Conservation (phyloP, 1,139 yeast genomes). For the Debaryomyces udenii region DNA sequence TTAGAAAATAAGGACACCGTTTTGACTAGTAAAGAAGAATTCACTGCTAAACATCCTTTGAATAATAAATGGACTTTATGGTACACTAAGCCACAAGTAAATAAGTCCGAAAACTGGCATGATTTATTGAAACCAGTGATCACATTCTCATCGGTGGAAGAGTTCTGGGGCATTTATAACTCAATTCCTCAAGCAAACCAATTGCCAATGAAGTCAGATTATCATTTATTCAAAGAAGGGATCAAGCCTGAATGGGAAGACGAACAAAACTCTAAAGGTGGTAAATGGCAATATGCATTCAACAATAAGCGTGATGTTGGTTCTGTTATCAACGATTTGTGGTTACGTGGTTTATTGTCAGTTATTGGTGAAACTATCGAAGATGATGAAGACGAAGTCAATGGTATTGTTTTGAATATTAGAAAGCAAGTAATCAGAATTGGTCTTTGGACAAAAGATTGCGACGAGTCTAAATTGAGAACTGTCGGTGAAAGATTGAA, state of each 20-base stretch:
- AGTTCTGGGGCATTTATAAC: conserved; percentile 98
- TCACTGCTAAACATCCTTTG: conserved; percentile 86
- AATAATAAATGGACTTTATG: conserved; percentile 95
- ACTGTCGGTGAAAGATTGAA: conserved; percentile 86
- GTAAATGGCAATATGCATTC: conserved; percentile 82
- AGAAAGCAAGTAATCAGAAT: conserved; percentile 83
- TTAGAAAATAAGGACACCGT: conserved; percentile 58
- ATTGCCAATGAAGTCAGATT: conserved; percentile 90
- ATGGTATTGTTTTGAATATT: conserved; percentile 90
- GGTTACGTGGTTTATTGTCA: conserved; percentile 89
- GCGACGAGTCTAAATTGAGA: conserved; percentile 62
- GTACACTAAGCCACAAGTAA: conserved; percentile 94
- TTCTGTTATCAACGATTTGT: conserved; percentile 78
- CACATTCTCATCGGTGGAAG: conserved; percentile 90
- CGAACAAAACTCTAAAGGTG: conserved; percentile 82
- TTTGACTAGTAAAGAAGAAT: conserved; percentile 68
- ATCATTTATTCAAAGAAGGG: conserved; percentile 92
- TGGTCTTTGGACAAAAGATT: conserved; percentile 91
- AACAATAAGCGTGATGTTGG: conserved; percentile 66
- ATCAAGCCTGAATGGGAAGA: conserved; percentile 99
- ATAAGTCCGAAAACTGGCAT: conserved; percentile 84
- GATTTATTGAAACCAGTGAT: conserved; percentile 93
- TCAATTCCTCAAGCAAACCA: conserved; percentile 92
- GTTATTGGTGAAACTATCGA: conserved; percentile 97
- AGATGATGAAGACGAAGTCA: conserved; percentile 85